phyloP scores from a whole-genome alignment of 169 alveolate genomes.

The Plasmodium coatneyi region DNA sequence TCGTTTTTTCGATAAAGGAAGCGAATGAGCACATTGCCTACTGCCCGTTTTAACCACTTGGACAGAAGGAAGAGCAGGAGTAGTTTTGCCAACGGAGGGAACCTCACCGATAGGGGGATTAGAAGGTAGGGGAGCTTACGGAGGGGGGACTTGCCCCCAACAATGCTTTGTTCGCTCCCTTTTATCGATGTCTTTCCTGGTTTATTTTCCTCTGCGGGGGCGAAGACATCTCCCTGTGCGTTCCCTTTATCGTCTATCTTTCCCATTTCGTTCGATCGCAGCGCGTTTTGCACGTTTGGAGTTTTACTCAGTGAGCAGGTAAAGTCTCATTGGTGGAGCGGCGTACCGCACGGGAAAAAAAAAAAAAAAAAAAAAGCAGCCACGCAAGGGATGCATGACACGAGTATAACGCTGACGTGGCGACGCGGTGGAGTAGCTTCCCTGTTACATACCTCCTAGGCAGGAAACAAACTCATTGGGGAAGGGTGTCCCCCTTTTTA shows the following conservation, averaged over 20 bases:
- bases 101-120: not conserved
- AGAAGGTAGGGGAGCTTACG: not conserved
- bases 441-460: not conserved
- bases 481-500: not conserved
- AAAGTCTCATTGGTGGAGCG: not conserved
- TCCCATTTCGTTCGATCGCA: not conserved
- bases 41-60: not conserved
- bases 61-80: not conserved
- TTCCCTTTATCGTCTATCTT: not conserved
- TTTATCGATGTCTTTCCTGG: not conserved
- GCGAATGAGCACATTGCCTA: conserved; percentile 1
- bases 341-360: not conserved
- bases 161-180: not conserved
- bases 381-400: not conserved
- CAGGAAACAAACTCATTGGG: not conserved
- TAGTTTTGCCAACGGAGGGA: not conserved
- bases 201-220: not conserved
- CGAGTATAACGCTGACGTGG: no score
- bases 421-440: not conserved
- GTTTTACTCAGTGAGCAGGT: not conserved
- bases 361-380: not conserved
- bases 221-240: not conserved
- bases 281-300: not conserved
- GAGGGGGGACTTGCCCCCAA: not conserved
- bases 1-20: conserved; percentile 12